These are phyloP conservation scores for Penicillium lividum DNA, from an alignment of 495 filamentous ascomycete species.

Conservation along the genomic window DNA sequence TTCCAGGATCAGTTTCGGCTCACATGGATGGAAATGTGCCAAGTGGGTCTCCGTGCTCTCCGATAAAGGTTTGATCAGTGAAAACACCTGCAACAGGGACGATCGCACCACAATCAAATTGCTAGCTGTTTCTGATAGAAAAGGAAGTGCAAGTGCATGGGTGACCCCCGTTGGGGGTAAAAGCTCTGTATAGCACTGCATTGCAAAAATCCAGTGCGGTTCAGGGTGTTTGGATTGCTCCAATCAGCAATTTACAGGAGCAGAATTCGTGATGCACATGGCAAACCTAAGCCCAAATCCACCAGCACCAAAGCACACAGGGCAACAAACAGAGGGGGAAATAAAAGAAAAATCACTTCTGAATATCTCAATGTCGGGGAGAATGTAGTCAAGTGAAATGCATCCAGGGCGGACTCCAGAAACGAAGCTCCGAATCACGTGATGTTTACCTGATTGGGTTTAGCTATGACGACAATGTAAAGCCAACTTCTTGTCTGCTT, in stretches of 20 bases:
- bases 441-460: conserved; percentile 12
- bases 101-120: conserved; percentile 89
- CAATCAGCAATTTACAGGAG: conserved; percentile 7
- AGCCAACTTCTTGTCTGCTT: not conserved
- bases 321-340: not conserved
- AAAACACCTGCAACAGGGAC: conserved; percentile 89
- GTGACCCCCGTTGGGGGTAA: conserved; percentile 90
- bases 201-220: conserved; percentile 23
- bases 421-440: conserved; percentile 17
- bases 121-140: conserved; percentile 69
- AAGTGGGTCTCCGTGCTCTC: conserved; percentile 53
- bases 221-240: not conserved
- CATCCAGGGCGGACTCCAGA: conserved; percentile 17
- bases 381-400: not conserved
- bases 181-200: conserved; percentile 89
- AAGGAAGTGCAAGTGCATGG: conserved; percentile 77
- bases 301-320: not conserved
- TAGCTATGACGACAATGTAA: conserved; percentile 23
- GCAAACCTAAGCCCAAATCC: not conserved
- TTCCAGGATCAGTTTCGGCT: conserved; percentile 80
- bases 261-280: not conserved
- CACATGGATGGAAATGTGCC: conserved; percentile 28
- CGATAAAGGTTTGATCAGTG: conserved; percentile 33
- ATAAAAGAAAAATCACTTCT: not conserved
- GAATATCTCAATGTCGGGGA: not conserved